A percentile compares a stretch with the other conserved stretches of the same genome.
phyloP scores from a whole-genome alignment of 2,329 filamentous ascomycete genomes.

The Pseudopyricularia cyperi region DNA sequence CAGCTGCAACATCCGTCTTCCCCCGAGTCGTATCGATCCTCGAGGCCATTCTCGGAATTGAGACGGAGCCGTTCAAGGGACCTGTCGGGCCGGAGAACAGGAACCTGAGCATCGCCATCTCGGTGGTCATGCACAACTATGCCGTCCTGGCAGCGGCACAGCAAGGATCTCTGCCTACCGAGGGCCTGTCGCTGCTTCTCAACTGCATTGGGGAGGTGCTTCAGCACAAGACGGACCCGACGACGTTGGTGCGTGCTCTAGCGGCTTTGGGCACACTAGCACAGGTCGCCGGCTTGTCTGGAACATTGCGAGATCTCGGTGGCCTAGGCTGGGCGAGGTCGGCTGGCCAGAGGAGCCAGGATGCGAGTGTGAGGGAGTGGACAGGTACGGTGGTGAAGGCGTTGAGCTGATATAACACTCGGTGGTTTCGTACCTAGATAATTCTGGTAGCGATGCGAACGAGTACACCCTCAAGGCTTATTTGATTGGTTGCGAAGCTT shows the following conservation, averaged over 20 bases:
- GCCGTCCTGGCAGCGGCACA: slow-evolving; percentile 52
- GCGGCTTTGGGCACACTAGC: slow-evolving; percentile 71
- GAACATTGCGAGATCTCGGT: slow-evolving; percentile 20
- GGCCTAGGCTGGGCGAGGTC: slow-evolving; percentile 20
- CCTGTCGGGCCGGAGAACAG: slow-evolving; percentile 49
- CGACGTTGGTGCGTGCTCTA: slow-evolving; percentile 71
- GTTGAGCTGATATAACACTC: slow-evolving; percentile 8
- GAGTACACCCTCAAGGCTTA: background rate
- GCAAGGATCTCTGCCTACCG: slow-evolving; percentile 27
- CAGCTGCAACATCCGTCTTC: slow-evolving; percentile 43
- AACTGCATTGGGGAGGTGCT: slow-evolving; percentile 51
- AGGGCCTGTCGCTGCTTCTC: slow-evolving; percentile 27
- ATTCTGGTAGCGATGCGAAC: background rate
- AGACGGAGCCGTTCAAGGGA: slow-evolving; percentile 23
- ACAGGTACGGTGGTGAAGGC: slow-evolving; percentile 31
- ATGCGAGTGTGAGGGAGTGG: slow-evolving; percentile 33
- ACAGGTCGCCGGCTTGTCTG: slow-evolving; percentile 30
- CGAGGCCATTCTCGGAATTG: slow-evolving; percentile 43
- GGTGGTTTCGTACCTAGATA: background rate
- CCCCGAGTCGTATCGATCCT: slow-evolving; percentile 51
- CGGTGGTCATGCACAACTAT: slow-evolving; percentile 76
- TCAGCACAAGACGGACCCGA: slow-evolving; percentile 56
- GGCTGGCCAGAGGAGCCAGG: slow-evolving; percentile 28
- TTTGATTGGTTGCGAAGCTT: background rate
- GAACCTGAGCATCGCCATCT: slow-evolving; percentile 70